These are phyloP conservation scores for Ottelia alismoides DNA, from an alignment of 106 monocot genomes.

Conservation along the genomic window DNA sequence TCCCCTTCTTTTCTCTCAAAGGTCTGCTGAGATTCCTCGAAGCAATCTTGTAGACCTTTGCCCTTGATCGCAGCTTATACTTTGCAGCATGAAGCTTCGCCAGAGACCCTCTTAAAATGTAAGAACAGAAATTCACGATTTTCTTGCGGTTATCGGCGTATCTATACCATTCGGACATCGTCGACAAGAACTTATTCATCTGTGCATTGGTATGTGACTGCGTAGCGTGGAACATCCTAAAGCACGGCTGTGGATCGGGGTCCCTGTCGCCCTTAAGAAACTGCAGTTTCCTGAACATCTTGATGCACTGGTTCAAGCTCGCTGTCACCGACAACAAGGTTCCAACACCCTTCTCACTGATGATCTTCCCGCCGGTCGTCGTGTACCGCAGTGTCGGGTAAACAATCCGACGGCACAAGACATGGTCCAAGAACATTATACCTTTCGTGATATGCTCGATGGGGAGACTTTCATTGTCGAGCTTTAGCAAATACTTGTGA, in stretches of 20 bases:
- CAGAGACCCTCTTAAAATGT: slow-evolving; percentile 84
- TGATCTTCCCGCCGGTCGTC: slow-evolving; percentile 87
- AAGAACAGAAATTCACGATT: slow-evolving; percentile 91
- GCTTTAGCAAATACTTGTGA: slow-evolving; percentile 55
- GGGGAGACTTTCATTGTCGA: slow-evolving; percentile 82
- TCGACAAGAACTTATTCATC: slow-evolving; percentile 91
- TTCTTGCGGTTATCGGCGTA: slow-evolving; percentile 97
- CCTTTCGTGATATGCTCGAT: slow-evolving; percentile 97
- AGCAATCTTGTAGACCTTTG: slow-evolving; percentile 95
- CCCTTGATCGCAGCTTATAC: slow-evolving; percentile 90
- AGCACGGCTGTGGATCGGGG: slow-evolving; percentile 97
- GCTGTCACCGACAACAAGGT: slow-evolving; percentile 90
- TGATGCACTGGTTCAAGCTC: slow-evolving; percentile 85
- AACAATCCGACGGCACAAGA: slow-evolving; percentile 81
- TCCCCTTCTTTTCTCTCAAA: slow-evolving; percentile 91
- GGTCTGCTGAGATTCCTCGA: slow-evolving; percentile 88
- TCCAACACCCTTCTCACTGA: slow-evolving; percentile 97
- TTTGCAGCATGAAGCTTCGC: slow-evolving; percentile 98
- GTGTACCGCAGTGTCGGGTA: slow-evolving; percentile 94
- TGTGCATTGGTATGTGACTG: slow-evolving; percentile 94
- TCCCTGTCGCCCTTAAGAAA: slow-evolving; percentile 93
- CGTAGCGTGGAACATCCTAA: slow-evolving; percentile 97
- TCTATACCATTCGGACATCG: slow-evolving; percentile 90
- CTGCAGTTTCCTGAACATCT: slow-evolving; percentile 71
- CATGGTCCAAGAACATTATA: slow-evolving; percentile 96